Evolutionary conservation across 306 rosid genomes (phyloP).

Genomic region (Vigna radiata): DNA sequence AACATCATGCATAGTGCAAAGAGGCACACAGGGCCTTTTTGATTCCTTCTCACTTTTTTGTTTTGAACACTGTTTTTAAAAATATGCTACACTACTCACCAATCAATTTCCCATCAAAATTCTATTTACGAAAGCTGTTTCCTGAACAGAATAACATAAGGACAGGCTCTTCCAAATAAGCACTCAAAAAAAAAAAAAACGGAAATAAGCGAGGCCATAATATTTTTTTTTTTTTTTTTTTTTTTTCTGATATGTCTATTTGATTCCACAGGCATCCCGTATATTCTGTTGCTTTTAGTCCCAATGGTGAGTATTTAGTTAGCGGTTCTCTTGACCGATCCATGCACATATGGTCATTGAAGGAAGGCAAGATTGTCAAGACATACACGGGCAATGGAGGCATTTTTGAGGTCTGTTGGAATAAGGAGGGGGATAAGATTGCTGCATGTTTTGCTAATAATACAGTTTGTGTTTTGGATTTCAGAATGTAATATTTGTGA

Average conservation of each 20-base stretch:
- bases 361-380: conserved; percentile 81
- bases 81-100: neutral
- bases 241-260: conserved; percentile 23
- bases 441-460: conserved; percentile 89
- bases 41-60: neutral
- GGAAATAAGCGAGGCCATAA: neutral
- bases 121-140: neutral
- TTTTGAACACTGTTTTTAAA: neutral
- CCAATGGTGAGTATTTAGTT: conserved; percentile 83
- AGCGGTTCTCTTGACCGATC: conserved; percentile 89
- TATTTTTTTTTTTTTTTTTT: neutral
- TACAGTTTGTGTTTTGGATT: conserved; percentile 65
- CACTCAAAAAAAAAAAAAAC: neutral
- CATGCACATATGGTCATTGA: conserved; percentile 83
- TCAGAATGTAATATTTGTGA: conserved; percentile 52
- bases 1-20: conserved; percentile 22
- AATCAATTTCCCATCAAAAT: neutral
- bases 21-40: neutral
- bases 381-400: conserved; percentile 79
- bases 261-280: conserved; percentile 61
- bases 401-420: conserved; percentile 93
- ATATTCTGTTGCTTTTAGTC: conserved; percentile 93
- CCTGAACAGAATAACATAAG: neutral
- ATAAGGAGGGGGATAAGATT: conserved; percentile 85
- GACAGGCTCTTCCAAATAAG: neutral